Evolutionary conservation across 257 asterid genomes (phyloP).

Genomic region (Przewalskia tangutica): DNA sequence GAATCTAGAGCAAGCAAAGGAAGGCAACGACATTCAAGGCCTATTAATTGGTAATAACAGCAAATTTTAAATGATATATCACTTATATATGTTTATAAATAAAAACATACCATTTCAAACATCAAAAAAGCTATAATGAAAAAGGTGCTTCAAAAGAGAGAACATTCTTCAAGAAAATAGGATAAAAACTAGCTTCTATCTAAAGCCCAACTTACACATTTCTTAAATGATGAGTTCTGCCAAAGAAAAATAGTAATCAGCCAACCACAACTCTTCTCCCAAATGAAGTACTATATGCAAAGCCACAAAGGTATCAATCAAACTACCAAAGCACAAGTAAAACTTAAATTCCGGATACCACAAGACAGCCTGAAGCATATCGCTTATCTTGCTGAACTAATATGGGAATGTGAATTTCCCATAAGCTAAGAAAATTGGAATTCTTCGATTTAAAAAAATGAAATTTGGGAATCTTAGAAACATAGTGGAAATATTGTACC

Average conservation of each 20-base stretch:
- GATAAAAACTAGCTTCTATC: neutral
- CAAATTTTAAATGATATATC: neutral
- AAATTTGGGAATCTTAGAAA: neutral
- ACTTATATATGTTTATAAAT: neutral
- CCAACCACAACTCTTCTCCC: neutral
- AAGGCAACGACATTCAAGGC: neutral
- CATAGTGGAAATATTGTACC: conserved; percentile 27
- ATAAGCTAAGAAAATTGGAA: neutral
- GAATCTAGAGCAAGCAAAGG: neutral
- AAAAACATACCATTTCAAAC: neutral
- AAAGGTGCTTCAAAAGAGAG: neutral
- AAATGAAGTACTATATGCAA: neutral
- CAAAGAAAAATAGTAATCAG: neutral
- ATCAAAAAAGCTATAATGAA: neutral
- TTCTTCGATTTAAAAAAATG: neutral
- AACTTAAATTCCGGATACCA: neutral
- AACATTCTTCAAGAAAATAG: neutral
- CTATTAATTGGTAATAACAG: neutral
- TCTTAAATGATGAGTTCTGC: neutral
- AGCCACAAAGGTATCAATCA: neutral
- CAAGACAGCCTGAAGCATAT: neutral
- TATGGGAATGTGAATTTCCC: neutral
- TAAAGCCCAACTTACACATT: neutral
- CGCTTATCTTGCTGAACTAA: neutral
- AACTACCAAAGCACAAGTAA: neutral